Percentiles rank a stretch among this genome's conserved stretches.
Conservation (phyloP, 345 rosid genomes). For the Gossypium sturtianum region DNA sequence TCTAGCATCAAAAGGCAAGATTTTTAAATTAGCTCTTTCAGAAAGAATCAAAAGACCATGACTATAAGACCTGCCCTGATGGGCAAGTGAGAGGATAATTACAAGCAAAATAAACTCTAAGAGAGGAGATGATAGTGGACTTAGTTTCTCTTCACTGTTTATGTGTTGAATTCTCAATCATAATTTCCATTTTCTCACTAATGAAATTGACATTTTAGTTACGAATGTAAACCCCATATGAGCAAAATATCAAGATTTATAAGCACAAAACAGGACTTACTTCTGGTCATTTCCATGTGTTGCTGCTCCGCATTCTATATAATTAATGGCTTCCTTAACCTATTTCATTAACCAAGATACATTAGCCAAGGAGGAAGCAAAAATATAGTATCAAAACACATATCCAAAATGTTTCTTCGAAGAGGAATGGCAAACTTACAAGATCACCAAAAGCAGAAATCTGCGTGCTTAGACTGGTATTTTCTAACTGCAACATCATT, state of each 20-base stretch:
- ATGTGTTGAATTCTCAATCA: neutral
- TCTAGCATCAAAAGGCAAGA: neutral
- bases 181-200: neutral
- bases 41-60: neutral
- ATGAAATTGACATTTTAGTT: neutral
- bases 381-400: neutral
- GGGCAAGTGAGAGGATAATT: neutral
- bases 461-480: conserved; percentile 49
- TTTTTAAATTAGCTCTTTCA: neutral
- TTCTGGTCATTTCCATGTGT: conserved; percentile 41
- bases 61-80: neutral
- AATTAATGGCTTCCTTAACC: conserved; percentile 61
- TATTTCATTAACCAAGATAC: conserved; percentile 24
- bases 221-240: neutral
- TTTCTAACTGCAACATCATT: conserved; percentile 55
- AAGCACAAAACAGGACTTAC: conserved; percentile 34
- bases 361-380: conserved; percentile 3
- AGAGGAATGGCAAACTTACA: conserved; percentile 43
- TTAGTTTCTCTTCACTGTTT: neutral
- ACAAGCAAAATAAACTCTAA: neutral
- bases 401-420: neutral
- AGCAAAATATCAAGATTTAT: neutral
- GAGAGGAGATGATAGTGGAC: neutral
- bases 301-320: conserved; percentile 35
- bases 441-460: conserved; percentile 39